phyloP scores from a whole-genome alignment of 2,329 filamentous ascomycete species.

The Ustulina deusta region DNA sequence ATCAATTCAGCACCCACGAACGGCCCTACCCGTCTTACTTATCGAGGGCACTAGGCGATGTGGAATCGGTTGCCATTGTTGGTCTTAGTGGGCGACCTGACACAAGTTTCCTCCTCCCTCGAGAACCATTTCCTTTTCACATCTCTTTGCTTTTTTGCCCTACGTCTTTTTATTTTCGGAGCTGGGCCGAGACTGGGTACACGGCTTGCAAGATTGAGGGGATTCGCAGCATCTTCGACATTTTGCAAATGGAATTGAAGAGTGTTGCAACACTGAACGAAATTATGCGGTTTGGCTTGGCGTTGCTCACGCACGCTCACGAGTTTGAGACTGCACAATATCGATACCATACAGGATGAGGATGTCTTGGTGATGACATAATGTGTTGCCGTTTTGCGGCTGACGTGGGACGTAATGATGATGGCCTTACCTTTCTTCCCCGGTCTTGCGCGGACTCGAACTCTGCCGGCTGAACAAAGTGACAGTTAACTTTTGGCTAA shows the following conservation, averaged over 20 bases:
- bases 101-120: background rate
- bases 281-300: background rate
- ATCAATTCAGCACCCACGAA: background rate
- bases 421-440: background rate
- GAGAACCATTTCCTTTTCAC: slow-evolving; percentile 6
- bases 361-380: background rate
- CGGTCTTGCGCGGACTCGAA: background rate
- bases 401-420: slow-evolving; percentile 1
- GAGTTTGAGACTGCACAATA: background rate
- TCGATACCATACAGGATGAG: background rate
- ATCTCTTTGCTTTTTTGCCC: slow-evolving; percentile 16
- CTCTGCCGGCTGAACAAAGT: background rate
- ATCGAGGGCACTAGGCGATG: slow-evolving; percentile 7
- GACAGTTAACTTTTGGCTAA: slow-evolving; percentile 12
- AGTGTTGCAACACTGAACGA: background rate
- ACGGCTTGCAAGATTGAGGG: background rate
- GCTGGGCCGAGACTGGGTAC: background rate
- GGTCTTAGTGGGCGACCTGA: background rate
- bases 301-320: background rate
- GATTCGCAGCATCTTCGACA: background rate
- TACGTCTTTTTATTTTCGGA: background rate
- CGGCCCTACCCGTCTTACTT: background rate
- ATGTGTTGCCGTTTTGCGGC: background rate
- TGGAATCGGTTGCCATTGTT: background rate
- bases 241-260: background rate